Evolutionary conservation across 345 rosid species (phyloP), one percentile per base, ranked within the genome.

Genomic region (Kandelia obovata): DNA sequence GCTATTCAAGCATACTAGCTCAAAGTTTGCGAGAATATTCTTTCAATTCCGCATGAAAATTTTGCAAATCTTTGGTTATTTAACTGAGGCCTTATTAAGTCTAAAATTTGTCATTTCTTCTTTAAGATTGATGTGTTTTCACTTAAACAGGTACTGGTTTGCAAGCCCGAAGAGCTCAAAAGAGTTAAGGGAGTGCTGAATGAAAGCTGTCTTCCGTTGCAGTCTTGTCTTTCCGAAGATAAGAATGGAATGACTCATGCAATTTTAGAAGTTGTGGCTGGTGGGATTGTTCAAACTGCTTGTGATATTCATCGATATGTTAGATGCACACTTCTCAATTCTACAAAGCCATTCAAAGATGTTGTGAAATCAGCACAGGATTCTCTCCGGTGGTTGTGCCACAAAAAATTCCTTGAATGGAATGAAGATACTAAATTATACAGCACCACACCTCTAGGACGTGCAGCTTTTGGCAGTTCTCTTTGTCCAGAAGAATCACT

Each of bases 211-310:
- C 95, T 86, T 58, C 91, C 96, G 43, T 75, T 94, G 89, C 86
- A 89, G 77, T 94, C 97, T 62, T 94, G 98, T 87, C 87, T 94
- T 56, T 88, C 97, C 67, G 96, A 94, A 83, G 98, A 94, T 82
- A 91, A 91, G 77, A 94, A 94, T 77, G 97, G 98, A 81, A 94
- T 94, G 98, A 89, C 91, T 64, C 98, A 94, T 88, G 98, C 98
- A 78, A 94, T 94, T 75, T 83, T 94, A 75, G 98, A 94, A 83
- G 98, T 89, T 77, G 97, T 91, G 79, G 97, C 98, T 68, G 95
- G 97, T 80, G 96, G 96, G 68, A 89, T 94, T 81, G 98, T 94
- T 77, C 97, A 91, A 83, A 85, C 95, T 66, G 90, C 97, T 61
- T 78, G 79, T 78, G 98, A 94, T 76, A 87, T 94, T 77, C 88